Evolutionary conservation across 345 rosid genomes (phyloP), one percentile per base, ranked within the genome.

Genomic region (Citrus inodora): DNA sequence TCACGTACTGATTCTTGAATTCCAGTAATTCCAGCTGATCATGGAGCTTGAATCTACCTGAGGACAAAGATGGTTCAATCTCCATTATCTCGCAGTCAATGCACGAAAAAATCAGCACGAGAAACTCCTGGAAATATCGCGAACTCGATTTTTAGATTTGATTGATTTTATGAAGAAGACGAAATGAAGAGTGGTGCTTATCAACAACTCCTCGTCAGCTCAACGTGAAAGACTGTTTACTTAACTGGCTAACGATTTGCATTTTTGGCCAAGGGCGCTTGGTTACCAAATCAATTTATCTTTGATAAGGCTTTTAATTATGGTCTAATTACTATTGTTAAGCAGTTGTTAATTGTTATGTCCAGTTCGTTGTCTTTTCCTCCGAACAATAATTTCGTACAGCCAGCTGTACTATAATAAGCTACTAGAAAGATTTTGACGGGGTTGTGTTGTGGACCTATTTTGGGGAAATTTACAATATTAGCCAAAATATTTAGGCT

Each of bases 1-100:
- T 80, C 75, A 95, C 94, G 83, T 86, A 95, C 87, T 84, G 91
- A 58, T 90, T 97, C 32, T 82, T 89, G 71, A 88, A 94, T 80
- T 95, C 99, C 73, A 67, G 90, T 90, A 95, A 86, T 74, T 93
- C 87, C 25, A 95, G 76, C 65, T 81, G 86, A 74, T 92, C 94
- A 79, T 69, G 68, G 67, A 95, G 93, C 90, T 87, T 92, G 91
- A 92, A 95, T 60, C 88, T 80, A 81, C 77, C 81, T 0, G 91
- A 72, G 67, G 83, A 74, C 17, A 86, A 60, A 74, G 83, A 67
- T 19, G 86, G 63, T 74, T 73, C 87, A 25, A 67, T 81, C 78
- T 89, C 94, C 94, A 87, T 90, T 40, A 11, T 40, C 70, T 42
- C 38, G 35, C 8, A 32, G 5, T 69, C 42, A 48, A 25, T 28